A percentile compares a stretch with the other conserved stretches of the same genome.
These are phyloP conservation scores for Globisporangium heterothallicum DNA, from an alignment of 352 stramenopile genomes.

Conservation along the genomic window DNA sequence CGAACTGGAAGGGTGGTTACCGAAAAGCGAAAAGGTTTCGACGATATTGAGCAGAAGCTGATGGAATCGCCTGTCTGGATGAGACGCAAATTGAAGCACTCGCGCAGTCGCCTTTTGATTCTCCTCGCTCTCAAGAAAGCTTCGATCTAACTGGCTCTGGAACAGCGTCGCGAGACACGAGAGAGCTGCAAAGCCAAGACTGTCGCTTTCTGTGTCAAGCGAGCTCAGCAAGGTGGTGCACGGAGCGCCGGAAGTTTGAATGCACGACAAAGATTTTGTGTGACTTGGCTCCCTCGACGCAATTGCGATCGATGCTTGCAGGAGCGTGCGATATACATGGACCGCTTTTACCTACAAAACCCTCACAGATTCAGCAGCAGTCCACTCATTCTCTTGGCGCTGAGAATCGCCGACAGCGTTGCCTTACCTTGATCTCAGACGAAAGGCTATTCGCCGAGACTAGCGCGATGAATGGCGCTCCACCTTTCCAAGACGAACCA, in stretches of 20 bases:
- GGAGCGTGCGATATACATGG: constrained; percentile 17
- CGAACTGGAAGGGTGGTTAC: constrained; percentile 18
- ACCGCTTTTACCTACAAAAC: constrained; percentile 16
- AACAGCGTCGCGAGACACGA: constrained; percentile 28
- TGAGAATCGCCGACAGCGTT: background rate
- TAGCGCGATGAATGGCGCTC: constrained; percentile 28
- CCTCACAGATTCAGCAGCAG: background rate
- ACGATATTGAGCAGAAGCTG: constrained; percentile 34
- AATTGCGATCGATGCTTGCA: constrained; percentile 13
- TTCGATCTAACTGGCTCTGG: background rate
- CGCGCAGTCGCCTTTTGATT: constrained; percentile 17
- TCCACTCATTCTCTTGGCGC: no score
- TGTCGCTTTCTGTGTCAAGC: constrained; percentile 18
- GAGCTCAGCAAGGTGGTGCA: constrained; percentile 21
- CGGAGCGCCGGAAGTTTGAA: constrained; percentile 31
- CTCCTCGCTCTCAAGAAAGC: constrained; percentile 28
- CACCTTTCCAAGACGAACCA: constrained; percentile 37
- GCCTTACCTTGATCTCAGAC: constrained; percentile 6
- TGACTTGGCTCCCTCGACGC: background rate
- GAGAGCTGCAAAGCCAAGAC: constrained; percentile 32
- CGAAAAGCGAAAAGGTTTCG: constrained; percentile 40
- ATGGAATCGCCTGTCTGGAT: constrained; percentile 37
- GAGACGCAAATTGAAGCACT: constrained; percentile 22
- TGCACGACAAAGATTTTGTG: constrained; percentile 10
- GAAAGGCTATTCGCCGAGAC: background rate